Evolutionary conservation across 2,329 filamentous ascomycete genomes (phyloP), one percentile per base, ranked within the genome.

Genomic region (Claviceps humidiphila): DNA sequence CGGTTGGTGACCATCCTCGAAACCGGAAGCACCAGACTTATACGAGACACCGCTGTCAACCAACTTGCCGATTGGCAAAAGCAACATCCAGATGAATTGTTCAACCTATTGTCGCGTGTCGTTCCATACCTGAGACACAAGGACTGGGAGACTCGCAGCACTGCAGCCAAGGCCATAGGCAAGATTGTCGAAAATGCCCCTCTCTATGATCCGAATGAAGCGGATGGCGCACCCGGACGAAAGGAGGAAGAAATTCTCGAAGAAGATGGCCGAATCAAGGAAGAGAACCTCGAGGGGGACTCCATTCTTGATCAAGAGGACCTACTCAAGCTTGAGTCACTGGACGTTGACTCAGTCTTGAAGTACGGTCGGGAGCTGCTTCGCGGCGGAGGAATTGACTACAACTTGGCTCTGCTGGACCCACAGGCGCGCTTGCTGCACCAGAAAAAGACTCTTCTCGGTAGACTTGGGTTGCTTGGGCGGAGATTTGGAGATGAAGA

Each of bases 11-110:
- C 85, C 58, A 82, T 98, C 66, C 83, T 98, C 61, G 93, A 98
- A 77, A 97, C 93, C 53, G 93, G 93, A 61, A 97, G 91, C 71
- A 98, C 93, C 55, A 85, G 86, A 65, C 77, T 98, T 59, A 97
- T 98, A 65, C 85, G 94, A 60, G 95, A 96, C 65, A 98, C 93
- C 57, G 94, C 93, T 56, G 93, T 95, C 56, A 89, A 94, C 64
- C 93, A 98, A 71, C 78, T 98, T 57, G 93, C 90, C 56, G 93
- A 98, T 70, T 93, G 95, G 68, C 94, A 98, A 70, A 97, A 96
- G 66, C 87, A 93, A 67, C 93, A 97, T 62, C 93, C 93, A 0
- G 91, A 98, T 70, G 94, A 98, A 68, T 75, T 98, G 1, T 97
- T 97, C 71, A 96, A 97, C 64, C 78, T 98, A 6, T 77, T 98